These are phyloP conservation scores for Clavariopsis aquatica DNA, from an alignment of 495 filamentous ascomycete species.

Conservation along the genomic window DNA sequence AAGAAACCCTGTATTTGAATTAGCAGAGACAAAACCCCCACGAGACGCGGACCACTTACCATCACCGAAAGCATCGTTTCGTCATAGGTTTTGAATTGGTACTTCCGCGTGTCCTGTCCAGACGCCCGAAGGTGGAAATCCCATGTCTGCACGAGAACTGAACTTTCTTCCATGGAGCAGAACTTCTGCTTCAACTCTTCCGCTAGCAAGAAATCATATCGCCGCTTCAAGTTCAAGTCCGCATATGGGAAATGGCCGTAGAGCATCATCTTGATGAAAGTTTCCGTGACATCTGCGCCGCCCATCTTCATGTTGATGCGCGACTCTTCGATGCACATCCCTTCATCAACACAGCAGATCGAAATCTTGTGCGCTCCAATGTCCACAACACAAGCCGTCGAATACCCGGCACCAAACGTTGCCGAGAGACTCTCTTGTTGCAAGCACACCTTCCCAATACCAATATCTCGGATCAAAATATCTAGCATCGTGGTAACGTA, in stretches of 20 bases:
- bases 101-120: conserved; percentile 85
- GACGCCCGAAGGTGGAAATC: conserved; percentile 88
- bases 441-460: conserved; percentile 83
- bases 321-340: conserved; percentile 90
- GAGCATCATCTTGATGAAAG: conserved; percentile 95
- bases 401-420: conserved; percentile 93
- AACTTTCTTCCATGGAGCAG: conserved; percentile 81
- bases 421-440: conserved; percentile 95
- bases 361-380: conserved; percentile 98
- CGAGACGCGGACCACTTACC: conserved; percentile 51
- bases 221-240: conserved; percentile 85
- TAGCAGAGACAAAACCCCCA: conserved; percentile 5
- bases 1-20: conserved; percentile 55
- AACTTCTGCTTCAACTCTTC: conserved; percentile 92
- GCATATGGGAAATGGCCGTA: conserved; percentile 90
- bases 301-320: conserved; percentile 92
- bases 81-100: conserved; percentile 92
- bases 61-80: conserved; percentile 88
- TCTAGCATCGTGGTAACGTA: conserved; percentile 84
- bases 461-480: conserved; percentile 81
- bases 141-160: conserved; percentile 75
- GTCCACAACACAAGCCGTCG: conserved; percentile 90
- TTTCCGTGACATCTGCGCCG: conserved; percentile 88
- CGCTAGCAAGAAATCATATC: conserved; percentile 89
- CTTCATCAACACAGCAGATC: conserved; percentile 95